Conservation (phyloP, 768 basidiomycete genomes). For the Phylloporus sp. region DNA sequence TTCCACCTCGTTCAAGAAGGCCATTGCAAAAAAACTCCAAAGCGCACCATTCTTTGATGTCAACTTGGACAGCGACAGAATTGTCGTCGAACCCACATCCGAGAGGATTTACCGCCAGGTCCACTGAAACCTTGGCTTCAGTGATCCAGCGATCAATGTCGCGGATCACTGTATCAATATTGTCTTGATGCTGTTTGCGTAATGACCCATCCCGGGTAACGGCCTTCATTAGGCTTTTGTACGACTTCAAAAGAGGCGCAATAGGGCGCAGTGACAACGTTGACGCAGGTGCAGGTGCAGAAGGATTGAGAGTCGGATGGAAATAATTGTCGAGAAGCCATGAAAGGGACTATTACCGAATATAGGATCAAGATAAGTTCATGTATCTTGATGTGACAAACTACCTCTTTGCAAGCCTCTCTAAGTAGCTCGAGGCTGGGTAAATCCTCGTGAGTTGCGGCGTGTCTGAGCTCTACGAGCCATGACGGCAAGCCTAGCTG, state of each 20-base stretch:
- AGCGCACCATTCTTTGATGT: slow-evolving; percentile 60
- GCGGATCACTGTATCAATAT: slow-evolving; percentile 46
- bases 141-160: slow-evolving; percentile 76
- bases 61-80: slow-evolving; percentile 34
- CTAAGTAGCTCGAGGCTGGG: slow-evolving; percentile 78
- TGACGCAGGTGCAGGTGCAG: slow-evolving; percentile 31
- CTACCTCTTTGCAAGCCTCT: slow-evolving; percentile 69
- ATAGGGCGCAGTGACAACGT: slow-evolving; percentile 48
- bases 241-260: slow-evolving; percentile 62
- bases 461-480: slow-evolving; percentile 91
- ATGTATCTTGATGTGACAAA: slow-evolving; percentile 3
- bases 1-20: slow-evolving; percentile 62
- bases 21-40: slow-evolving; percentile 62
- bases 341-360: slow-evolving; percentile 54
- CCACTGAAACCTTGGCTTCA: slow-evolving; percentile 63
- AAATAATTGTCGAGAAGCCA: slow-evolving; percentile 89
- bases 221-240: slow-evolving; percentile 64
- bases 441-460: slow-evolving; percentile 92
- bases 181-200: slow-evolving; percentile 43
- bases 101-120: slow-evolving; percentile 40
- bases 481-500: slow-evolving; percentile 83
- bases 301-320: slow-evolving; percentile 64
- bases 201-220: slow-evolving; percentile 63
- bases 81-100: slow-evolving; percentile 40
- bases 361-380: slow-evolving; percentile 1